Base-by-base conservation (phyloP, 83 land plant genomes). In the Thuja plicata region DNA sequence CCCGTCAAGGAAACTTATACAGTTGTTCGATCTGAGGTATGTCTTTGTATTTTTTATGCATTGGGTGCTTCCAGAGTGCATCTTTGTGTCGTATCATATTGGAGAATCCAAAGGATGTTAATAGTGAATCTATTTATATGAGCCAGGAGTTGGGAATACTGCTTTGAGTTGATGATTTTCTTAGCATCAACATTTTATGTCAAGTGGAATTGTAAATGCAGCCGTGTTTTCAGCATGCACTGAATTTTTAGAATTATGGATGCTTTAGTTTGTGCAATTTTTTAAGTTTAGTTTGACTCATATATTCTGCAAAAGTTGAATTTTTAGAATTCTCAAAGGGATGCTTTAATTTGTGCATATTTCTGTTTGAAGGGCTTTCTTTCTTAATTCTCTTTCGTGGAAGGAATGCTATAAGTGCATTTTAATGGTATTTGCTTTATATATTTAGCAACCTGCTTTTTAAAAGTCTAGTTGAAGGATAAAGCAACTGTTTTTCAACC, bases 1-100 rank as follows among this genome's bases (percentile, higher is more conserved):
- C 96, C 96, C 38, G 96, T 94, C 24, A 95, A 91, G 89, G 96
- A 94, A 82, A 93, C 96, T 12, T 41, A 85, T 77, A 84, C 71
- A 24, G 81, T 91, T 73, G 57, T 89, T 48, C 90, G 94, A 8
- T 66, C 92, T 43, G 96, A 93, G 94, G 96, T 95, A 85, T 21
- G 86, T n/a, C 11, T 32, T 52, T 30, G 34, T 48, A 19, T 66
- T 66, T 66, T 66, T 19, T 52, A 52, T 52, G 16, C 70, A 60
- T 60, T 19, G 17, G n/a, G 7, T 60, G 70, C 27, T 60, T 60
- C 70, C 8, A 24, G 70, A 60, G 27, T 21, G 24, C 70, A 60
- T 60, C 66, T 15, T 62, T 27, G 9, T 24, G 71, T 66, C 27
- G 27, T 66, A 66, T 27, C 27, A 66, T 66, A 66, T 66, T 66